Percentiles rank a stretch among this genome's conserved stretches.
Evolutionary conservation across 2,329 filamentous ascomycete genomes (phyloP).

Genomic region (Aspergillus brasiliensis): DNA sequence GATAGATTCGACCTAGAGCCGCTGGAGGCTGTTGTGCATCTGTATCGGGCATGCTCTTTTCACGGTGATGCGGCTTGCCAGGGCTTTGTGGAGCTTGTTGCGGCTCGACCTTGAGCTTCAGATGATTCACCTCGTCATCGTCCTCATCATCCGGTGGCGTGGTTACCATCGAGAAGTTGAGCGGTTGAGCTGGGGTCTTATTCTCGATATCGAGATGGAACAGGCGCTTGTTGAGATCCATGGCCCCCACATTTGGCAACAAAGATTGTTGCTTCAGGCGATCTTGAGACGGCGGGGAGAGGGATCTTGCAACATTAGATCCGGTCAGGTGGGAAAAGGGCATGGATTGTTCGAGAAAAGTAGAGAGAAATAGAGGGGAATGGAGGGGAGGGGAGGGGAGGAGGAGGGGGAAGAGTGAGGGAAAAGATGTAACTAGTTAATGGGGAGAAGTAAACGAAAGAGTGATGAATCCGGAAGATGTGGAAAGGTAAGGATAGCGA

Average conservation of each 20-base stretch:
- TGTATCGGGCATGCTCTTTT: neutral
- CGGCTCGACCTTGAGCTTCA: conserved; percentile 4
- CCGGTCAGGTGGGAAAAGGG: neutral
- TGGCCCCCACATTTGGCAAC: conserved; percentile 1
- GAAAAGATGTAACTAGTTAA: neutral
- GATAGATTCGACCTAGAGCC: conserved; percentile 29
- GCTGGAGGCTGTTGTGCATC: conserved; percentile 3
- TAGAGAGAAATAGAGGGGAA: neutral
- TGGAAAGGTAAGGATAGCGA: neutral
- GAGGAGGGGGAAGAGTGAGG: neutral
- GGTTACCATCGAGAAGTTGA: conserved; percentile 22
- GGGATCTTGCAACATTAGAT: neutral
- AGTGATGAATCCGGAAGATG: neutral
- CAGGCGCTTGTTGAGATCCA: conserved; percentile 9
- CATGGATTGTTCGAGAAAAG: neutral
- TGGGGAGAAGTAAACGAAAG: neutral
- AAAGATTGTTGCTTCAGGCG: neutral
- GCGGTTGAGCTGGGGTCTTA: conserved; percentile 11
- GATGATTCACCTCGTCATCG: conserved; percentile 1
- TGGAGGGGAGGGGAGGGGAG: neutral
- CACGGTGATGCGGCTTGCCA: neutral
- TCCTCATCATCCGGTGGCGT: conserved; percentile 29
- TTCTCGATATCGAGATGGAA: conserved; percentile 9
- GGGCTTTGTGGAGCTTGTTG: neutral
- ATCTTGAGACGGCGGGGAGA: neutral